A percentile compares a stretch with the other conserved stretches of the same genome.
Conservation (phyloP, 768 basidiomycete genomes). For the Termitomyces sp. region DNA sequence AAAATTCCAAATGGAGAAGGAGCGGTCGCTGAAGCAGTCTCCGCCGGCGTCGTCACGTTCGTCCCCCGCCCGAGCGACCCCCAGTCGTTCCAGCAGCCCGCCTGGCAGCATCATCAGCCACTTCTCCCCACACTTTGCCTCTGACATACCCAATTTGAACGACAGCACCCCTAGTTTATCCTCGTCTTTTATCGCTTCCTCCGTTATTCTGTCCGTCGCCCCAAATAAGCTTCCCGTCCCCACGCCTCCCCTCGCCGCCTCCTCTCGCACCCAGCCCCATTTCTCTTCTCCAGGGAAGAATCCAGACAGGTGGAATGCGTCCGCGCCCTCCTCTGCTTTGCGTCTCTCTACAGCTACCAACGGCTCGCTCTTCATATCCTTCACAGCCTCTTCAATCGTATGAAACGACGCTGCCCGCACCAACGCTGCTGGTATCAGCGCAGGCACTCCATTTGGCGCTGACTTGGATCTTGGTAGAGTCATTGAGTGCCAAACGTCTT, state of each 20-base stretch:
- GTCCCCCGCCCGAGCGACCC: conserved; percentile 22
- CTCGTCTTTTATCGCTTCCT: conserved; percentile 31
- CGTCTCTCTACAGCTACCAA: neutral
- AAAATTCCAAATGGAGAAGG: conserved; percentile 15
- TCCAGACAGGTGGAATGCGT: conserved; percentile 42
- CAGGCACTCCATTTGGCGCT: conserved; percentile 21
- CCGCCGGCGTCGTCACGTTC: conserved; percentile 17
- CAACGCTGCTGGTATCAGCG: conserved; percentile 5
- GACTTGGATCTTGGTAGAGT: conserved; percentile 23
- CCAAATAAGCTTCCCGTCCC: conserved; percentile 13
- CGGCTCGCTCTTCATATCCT: conserved; percentile 1
- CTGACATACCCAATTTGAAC: conserved; percentile 30
- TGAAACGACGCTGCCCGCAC: conserved; percentile 19
- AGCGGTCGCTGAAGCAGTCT: neutral
- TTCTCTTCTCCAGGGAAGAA: conserved; percentile 40
- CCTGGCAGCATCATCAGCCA: conserved; percentile 19
- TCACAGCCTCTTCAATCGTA: conserved; percentile 7
- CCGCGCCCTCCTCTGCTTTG: conserved; percentile 18
- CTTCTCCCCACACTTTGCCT: conserved; percentile 2
- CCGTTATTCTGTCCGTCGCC: conserved; percentile 21
- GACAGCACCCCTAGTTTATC: conserved; percentile 44
- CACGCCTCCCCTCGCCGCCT: conserved; percentile 7
- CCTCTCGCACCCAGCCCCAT: conserved; percentile 37
- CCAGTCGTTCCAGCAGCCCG: neutral
- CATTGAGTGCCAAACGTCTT: conserved; percentile 2